A percentile compares a stretch with the other conserved stretches of the same genome.
Evolutionary conservation across 2,329 filamentous ascomycete genomes (phyloP).

Genomic region (Sclerotiophoma versabilis): DNA sequence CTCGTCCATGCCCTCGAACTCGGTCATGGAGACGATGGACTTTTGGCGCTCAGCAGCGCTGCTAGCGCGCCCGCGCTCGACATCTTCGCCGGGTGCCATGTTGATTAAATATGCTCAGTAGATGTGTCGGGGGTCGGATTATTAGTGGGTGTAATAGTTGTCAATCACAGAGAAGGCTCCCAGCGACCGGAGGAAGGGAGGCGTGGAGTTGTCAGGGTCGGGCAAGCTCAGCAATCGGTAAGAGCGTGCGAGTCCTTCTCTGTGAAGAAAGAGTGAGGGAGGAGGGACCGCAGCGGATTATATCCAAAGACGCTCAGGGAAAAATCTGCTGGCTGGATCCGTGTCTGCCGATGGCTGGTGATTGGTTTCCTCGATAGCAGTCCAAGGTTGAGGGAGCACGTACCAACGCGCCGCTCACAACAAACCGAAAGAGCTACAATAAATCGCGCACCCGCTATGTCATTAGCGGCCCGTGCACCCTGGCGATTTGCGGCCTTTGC

Average conservation of each 20-base stretch:
- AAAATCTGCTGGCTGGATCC: slow-evolving; percentile 34
- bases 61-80: slow-evolving; percentile 44
- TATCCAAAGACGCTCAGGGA: slow-evolving; percentile 37
- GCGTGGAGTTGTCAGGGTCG: slow-evolving; percentile 31
- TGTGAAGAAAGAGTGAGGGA: slow-evolving; percentile 29
- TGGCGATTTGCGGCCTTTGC: slow-evolving; percentile 25
- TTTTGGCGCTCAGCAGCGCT: slow-evolving; percentile 42
- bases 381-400: slow-evolving; percentile 22
- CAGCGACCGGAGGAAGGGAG: slow-evolving; percentile 28
- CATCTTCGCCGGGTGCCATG: slow-evolving; percentile 43
- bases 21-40: slow-evolving; percentile 45
- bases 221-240: slow-evolving; percentile 37
- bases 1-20: slow-evolving; percentile 63
- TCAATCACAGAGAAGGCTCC: slow-evolving; percentile 41
- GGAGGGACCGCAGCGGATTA: slow-evolving; percentile 28
- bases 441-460: slow-evolving; percentile 24
- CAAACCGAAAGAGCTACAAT: slow-evolving; percentile 24
- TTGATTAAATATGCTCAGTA: slow-evolving; percentile 30
- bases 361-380: slow-evolving; percentile 20
- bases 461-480: slow-evolving; percentile 20
- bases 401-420: slow-evolving; percentile 19
- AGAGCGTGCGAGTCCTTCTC: slow-evolving; percentile 40
- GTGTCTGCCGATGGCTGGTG: slow-evolving; percentile 23
- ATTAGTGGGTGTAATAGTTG: slow-evolving; percentile 21
- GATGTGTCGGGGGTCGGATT: slow-evolving; percentile 21